Base-by-base conservation (phyloP, 2,329 filamentous ascomycete species). In the Microdochium paspali region DNA sequence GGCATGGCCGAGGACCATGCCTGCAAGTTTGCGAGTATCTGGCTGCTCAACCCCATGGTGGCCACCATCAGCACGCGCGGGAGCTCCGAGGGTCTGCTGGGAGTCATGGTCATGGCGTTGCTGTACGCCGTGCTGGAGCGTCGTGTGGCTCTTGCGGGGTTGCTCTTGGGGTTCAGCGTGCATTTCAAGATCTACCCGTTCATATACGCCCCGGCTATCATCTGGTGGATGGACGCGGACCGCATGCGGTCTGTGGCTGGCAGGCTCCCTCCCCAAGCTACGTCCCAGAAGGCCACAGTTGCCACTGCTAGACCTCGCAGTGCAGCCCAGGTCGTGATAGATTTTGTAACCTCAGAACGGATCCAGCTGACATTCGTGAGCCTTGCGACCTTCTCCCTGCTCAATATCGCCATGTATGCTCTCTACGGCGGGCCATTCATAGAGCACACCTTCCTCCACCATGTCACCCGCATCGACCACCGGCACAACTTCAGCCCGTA, bases 101-200 rank as follows among this genome's bases (percentile, higher is more conserved):
- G 88, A 15, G 88, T 91, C 0, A 74, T 96, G 61, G 88, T 95
- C 5, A 81, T 89, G 51, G 85, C 80, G 0, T 65, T 97, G 30
- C 67, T 98, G 10, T 97, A 88, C 87, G 87, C 90, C 0, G 84
- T 87, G 1, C 69, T 90, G 53, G 71, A 77, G 46, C 74, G 73
- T 45, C 71, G 72, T n/a, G 69, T 85, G 18, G 59, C 66, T 1
- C 61, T 94, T 9, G 85, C 90, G 0, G 91, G 87, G 0, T 53
- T 82, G 2, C 64, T 97, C 25, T 72, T 98, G 2, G 93, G 93
- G 0, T 67, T 95, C 24, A 81, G 81, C 1, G 90, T 97, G 24
- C 93, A 98, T 67, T 94, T 98, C 69, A 98, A 98, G 74, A 97
- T 98, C 51, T 98, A 98, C 59, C 93, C 93, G 0, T 95, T 97